A percentile compares a stretch with the other conserved stretches of the same genome.
phyloP scores from a whole-genome alignment of 202 grass and related monocot genomes.

The Bolboschoenoplectus hybrid region DNA sequence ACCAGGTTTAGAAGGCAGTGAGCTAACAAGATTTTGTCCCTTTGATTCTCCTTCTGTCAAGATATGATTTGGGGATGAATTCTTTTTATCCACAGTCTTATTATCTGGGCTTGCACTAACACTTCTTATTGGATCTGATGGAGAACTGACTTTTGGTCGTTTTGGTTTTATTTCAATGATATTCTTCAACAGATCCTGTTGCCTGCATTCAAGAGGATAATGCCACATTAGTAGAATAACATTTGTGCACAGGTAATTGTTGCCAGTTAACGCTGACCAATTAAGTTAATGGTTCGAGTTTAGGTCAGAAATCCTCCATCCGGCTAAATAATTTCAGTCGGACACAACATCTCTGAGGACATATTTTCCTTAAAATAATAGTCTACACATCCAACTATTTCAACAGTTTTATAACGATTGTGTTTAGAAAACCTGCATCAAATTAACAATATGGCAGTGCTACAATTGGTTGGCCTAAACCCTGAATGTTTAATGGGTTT shows the following conservation, averaged over 20 bases:
- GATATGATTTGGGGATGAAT: slow-evolving; percentile 31
- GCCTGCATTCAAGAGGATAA: slow-evolving; percentile 49
- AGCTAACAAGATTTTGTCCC: slow-evolving; percentile 15
- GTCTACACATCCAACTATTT: slow-evolving; percentile 1
- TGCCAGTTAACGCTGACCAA: neutral
- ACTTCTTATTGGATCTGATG: slow-evolving; percentile 36
- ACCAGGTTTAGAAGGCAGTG: slow-evolving; percentile 39
- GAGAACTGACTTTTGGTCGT: slow-evolving; percentile 51
- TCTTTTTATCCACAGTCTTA: slow-evolving; percentile 36
- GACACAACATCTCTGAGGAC: neutral
- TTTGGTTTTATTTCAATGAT: slow-evolving; percentile 92
- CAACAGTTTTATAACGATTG: neutral
- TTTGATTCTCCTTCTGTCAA: slow-evolving; percentile 9
- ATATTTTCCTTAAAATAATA: neutral
- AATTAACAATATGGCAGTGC: neutral
- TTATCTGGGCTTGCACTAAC: slow-evolving; percentile 37
- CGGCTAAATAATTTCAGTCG: neutral
- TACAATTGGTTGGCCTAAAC: slow-evolving; percentile 12
- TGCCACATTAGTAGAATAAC: slow-evolving; percentile 14
- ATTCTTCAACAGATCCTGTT: slow-evolving; percentile 86
- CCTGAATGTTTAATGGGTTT: neutral
- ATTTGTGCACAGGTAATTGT: neutral
- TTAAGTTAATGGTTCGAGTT: neutral
- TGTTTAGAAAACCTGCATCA: neutral
- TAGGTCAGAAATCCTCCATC: neutral